Evolutionary conservation across 176 grass and related monocot genomes (phyloP).

Genomic region (Triticum timopheevii): DNA sequence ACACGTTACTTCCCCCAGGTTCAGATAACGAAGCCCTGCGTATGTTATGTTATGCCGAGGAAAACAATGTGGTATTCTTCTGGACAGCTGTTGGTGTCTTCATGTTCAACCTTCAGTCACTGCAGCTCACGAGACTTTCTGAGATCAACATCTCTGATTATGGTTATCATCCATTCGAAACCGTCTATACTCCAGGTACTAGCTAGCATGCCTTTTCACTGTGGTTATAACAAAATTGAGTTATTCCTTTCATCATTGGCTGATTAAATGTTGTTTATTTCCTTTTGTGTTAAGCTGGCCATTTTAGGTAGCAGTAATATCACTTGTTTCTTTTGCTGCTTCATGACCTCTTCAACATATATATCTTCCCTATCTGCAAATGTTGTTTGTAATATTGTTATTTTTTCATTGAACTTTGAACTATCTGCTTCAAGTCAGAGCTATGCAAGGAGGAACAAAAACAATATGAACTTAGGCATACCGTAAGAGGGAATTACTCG

Average conservation of each 20-base stretch:
- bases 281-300: neutral
- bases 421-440: neutral
- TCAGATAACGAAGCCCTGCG: neutral
- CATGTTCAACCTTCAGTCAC: neutral
- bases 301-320: neutral
- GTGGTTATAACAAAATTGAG: neutral
- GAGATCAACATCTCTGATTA: neutral
- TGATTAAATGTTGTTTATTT: neutral
- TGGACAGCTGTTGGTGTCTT: neutral
- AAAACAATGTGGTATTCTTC: neutral
- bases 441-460: neutral
- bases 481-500: too few species aligned
- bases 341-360: neutral
- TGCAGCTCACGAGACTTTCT: neutral
- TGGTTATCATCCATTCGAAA: neutral
- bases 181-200: constrained; percentile 6
- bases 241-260: neutral
- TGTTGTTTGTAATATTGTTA: neutral
- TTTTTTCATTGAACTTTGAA: neutral
- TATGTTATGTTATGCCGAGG: neutral
- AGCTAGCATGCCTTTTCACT: neutral
- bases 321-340: neutral
- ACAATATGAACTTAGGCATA: neutral
- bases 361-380: neutral
- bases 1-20: neutral